phyloP scores from a whole-genome alignment of 2,329 filamentous ascomycete genomes.

The Sporothrix euskadiensis region DNA sequence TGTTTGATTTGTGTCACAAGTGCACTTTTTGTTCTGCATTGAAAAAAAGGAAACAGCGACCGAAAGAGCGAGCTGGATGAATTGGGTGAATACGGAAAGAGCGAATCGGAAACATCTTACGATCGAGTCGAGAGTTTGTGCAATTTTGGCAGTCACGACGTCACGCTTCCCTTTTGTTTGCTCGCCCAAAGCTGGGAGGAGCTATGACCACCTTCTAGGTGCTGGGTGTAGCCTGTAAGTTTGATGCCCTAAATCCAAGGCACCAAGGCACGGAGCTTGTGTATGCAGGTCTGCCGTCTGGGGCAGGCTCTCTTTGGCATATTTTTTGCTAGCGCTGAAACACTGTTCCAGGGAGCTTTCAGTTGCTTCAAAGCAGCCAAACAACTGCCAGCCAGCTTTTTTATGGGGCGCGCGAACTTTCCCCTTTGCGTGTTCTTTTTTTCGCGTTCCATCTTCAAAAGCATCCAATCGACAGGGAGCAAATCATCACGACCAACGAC shows the following conservation, averaged over 20 bases:
- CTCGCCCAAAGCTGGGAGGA: neutral
- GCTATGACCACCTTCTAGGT: neutral
- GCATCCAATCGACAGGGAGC: neutral
- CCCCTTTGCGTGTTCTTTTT: constrained; percentile 16
- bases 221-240: neutral
- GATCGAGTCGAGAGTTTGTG: neutral
- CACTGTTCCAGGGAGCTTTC: constrained; percentile 1
- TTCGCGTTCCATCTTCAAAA: constrained; percentile 12
- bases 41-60: neutral
- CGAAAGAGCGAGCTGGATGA: neutral
- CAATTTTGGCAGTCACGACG: neutral
- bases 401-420: constrained; percentile 18
- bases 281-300: constrained; percentile 4
- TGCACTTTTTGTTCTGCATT: neutral
- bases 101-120: neutral
- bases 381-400: neutral
- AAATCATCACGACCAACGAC: neutral
- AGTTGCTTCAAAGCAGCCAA: too few species aligned
- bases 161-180: neutral
- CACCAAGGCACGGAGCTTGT: constrained; percentile 11
- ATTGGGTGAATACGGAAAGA: neutral
- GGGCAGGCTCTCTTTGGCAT: neutral
- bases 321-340: constrained; percentile 23
- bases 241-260: constrained; percentile 19
- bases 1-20: neutral